phyloP scores from a whole-genome alignment of 768 basidiomycete species.

The Naganishia friedmannii region DNA sequence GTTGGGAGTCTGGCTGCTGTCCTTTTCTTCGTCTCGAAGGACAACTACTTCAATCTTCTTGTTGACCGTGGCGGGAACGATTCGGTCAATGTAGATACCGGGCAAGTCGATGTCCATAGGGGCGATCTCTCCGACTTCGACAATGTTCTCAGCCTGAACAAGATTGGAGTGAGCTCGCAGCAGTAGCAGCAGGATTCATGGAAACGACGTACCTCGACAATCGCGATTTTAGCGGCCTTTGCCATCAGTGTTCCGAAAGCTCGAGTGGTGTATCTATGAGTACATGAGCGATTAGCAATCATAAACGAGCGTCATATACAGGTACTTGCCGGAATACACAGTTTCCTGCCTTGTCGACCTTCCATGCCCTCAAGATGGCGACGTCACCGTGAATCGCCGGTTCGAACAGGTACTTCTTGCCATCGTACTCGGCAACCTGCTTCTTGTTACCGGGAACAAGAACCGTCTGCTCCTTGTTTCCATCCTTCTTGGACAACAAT shows the following conservation, averaged over 20 bases:
- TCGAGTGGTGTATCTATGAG: conserved; percentile 44
- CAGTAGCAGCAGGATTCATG: background rate
- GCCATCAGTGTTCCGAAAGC: conserved; percentile 46
- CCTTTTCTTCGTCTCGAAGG: conserved; percentile 35
- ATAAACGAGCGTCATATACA: too few relatives aligned
- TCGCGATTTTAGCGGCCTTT: conserved; percentile 44
- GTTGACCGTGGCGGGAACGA: conserved; percentile 45
- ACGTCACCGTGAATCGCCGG: conserved; percentile 50
- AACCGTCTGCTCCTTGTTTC: conserved; percentile 39
- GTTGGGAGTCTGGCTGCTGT: conserved; percentile 22
- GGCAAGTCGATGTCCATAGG: conserved; percentile 48
- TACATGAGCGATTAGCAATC: background rate
- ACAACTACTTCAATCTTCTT: conserved; percentile 49
- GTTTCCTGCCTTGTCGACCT: conserved; percentile 50
- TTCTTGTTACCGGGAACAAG: conserved; percentile 42
- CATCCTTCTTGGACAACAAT: conserved; percentile 32
- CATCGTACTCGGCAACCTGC: conserved; percentile 38
- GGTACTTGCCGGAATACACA: conserved; percentile 45
- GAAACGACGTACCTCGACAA: conserved; percentile 41
- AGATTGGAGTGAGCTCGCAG: background rate
- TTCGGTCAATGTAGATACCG: conserved; percentile 49
- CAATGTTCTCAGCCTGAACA: conserved; percentile 46
- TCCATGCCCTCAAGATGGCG: conserved; percentile 47
- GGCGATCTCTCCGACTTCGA: conserved; percentile 46
- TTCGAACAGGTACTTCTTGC: conserved; percentile 45